Evolutionary conservation across 1,284 basidiomycete species (phyloP), one percentile per base, ranked within the genome.

Genomic region (Apiotrichum domesticum): DNA sequence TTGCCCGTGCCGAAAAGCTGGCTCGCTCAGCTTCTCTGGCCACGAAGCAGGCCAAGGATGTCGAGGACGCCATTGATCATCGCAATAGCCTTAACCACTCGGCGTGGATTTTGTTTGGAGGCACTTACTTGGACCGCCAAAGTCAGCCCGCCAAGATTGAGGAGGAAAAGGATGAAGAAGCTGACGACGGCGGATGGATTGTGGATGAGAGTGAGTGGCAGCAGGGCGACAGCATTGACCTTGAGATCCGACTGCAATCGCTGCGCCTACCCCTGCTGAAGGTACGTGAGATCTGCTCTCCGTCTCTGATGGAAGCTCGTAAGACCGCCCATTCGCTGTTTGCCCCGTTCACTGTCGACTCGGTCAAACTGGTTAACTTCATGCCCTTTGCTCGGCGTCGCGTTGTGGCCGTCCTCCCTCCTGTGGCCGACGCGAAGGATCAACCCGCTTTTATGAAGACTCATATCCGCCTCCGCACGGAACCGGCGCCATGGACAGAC

Each of bases 361-460:
- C 42, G 0, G 14, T 61, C 11, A 39, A 43, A 4, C 39, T 68
- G 39, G 21, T 66, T 21, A 55, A 65, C 33, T 66, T 67, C 54
- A 54, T 73, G 1, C 65, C 69, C 9, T 73, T 60, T 51, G 46
- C 59, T 14, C 64, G 71, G 6, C 68, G 71, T 35, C 43, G 56
- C 8, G 48, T 73, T 47, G 52, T 54, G 2, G 52, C 56, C 2
- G 59, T 71, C 9, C 42, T 58, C 3, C 51, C 56, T n/a, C 62
- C 64, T 53, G 33, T 57, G 58, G 2, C 13, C 42, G 3, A 13
- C 4, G 29, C 37, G 15, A 29, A 21, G 21, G 21, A 21, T 33
- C 2, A 51, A 33, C 11, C 59, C 8, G 37, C 37, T 8, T 39
- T 39, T 13, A 39, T 39, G 37, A 39, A 39, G 37, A 39, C 37